A percentile compares a stretch with the other conserved stretches of the same genome.
phyloP scores from a whole-genome alignment of 2,329 filamentous ascomycete species.

The Exophiala xenobiotica region DNA sequence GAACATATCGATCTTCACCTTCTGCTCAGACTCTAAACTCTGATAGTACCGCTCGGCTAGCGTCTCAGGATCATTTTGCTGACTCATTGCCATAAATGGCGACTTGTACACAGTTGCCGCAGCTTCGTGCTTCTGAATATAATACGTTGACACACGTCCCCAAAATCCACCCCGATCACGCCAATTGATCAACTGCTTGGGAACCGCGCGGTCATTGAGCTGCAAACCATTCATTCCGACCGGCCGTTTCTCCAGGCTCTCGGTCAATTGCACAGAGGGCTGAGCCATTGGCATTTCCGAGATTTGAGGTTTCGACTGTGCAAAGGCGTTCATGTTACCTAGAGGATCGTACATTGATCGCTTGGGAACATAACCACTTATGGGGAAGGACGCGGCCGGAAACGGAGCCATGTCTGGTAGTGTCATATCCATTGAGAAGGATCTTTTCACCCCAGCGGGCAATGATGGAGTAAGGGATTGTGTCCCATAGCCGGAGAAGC shows the following conservation, averaged over 20 bases:
- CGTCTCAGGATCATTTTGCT: conserved; percentile 5
- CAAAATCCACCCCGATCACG: conserved; percentile 28
- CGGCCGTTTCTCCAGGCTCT: conserved; percentile 24
- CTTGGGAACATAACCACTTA: conserved; percentile 20
- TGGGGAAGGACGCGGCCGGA: conserved; percentile 15
- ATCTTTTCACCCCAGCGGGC: conserved; percentile 19
- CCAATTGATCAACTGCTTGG: conserved; percentile 27
- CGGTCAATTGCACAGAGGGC: conserved; percentile 19
- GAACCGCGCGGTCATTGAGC: conserved; percentile 25
- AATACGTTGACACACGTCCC: conserved; percentile 28
- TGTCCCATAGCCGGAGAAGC: conserved; percentile 22
- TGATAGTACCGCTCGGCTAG: conserved; percentile 23
- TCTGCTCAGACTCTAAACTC: conserved; percentile 15
- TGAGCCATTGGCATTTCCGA: conserved; percentile 23
- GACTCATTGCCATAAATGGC: conserved; percentile 21
- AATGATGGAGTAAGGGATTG: conserved; percentile 8
- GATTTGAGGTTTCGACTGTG: conserved; percentile 10
- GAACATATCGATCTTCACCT: conserved; percentile 17
- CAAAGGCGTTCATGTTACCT: conserved; percentile 5
- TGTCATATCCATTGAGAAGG: conserved; percentile 25
- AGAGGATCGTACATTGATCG: conserved; percentile 27
- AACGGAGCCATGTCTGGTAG: conserved; percentile 24
- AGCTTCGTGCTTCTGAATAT: conserved; percentile 26
- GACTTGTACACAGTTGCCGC: conserved; percentile 27
- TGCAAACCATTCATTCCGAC: conserved; percentile 22